Conservation (phyloP, 805 yeast genomes). For the Saccharomycopsis capsularis region DNA sequence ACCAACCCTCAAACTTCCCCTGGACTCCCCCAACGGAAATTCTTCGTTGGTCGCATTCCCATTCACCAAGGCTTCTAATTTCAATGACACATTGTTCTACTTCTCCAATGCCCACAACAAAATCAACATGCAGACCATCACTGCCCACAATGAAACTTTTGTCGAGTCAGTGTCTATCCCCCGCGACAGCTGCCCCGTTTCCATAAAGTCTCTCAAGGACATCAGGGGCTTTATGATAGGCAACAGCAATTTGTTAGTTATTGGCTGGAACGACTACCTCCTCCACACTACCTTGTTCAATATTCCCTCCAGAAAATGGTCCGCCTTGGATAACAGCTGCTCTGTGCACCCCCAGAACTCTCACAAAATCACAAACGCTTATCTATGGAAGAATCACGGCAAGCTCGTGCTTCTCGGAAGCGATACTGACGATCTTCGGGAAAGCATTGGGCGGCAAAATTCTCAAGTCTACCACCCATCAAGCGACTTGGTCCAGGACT, state of each 20-base stretch:
- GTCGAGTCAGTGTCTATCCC: not conserved
- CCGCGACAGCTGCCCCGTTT: constrained; percentile 1
- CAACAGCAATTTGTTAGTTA: constrained; percentile 22
- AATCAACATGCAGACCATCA: not conserved
- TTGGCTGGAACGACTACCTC: constrained; percentile 23
- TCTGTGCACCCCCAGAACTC: constrained; percentile 46
- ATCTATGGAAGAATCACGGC: constrained; percentile 75
- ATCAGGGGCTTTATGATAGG: constrained; percentile 7
- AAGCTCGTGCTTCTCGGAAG: constrained; percentile 55
- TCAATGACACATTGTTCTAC: constrained; percentile 4
- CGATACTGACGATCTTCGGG: not conserved
- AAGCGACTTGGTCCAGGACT: not conserved
- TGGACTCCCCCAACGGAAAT: not conserved
- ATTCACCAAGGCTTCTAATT: not conserved
- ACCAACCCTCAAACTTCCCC: not conserved
- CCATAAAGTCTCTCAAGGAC: not conserved
- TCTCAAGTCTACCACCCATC: not conserved
- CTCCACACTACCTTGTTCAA: constrained; percentile 44
- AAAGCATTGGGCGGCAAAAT: too few species aligned
- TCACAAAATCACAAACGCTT: constrained; percentile 61
- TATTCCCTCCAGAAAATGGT: constrained; percentile 55
- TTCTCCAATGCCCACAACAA: not conserved
- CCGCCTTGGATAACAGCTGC: constrained; percentile 47
- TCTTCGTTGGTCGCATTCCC: constrained; percentile 9
- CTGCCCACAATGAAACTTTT: not conserved